Percentiles rank a stretch among this genome's conserved stretches.
Evolutionary conservation across 2,329 filamentous ascomycete species (phyloP).

Genomic region (Clonostachys chloroleuca): DNA sequence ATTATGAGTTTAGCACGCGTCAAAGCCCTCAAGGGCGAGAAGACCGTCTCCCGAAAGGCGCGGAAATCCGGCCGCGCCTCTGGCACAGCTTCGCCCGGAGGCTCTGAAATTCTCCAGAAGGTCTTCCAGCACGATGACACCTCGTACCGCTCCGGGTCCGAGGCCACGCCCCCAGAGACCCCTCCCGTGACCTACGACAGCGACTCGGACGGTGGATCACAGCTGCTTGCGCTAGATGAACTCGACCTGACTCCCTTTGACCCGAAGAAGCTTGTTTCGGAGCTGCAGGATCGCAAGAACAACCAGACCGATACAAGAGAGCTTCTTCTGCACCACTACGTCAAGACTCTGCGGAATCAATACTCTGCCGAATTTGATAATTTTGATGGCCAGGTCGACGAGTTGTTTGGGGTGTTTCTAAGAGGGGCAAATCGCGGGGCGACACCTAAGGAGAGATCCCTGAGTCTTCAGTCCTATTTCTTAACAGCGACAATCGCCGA

Average conservation of each 20-base stretch:
- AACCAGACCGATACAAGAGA: slow-evolving; percentile 70
- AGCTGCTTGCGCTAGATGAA: slow-evolving; percentile 17
- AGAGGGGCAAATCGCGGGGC: slow-evolving; percentile 66
- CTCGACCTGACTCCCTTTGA: slow-evolving; percentile 49
- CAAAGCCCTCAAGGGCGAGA: slow-evolving; percentile 66
- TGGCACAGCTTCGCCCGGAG: slow-evolving; percentile 48
- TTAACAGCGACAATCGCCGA: slow-evolving; percentile 65
- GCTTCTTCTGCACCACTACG: slow-evolving; percentile 22
- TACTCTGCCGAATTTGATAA: slow-evolving; percentile 26
- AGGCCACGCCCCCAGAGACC: slow-evolving; percentile 2
- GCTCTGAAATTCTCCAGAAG: slow-evolving; percentile 27
- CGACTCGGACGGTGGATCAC: slow-evolving; percentile 11
- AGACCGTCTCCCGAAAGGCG: slow-evolving; percentile 68
- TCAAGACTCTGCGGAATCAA: slow-evolving; percentile 48
- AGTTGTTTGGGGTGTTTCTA: slow-evolving; percentile 60
- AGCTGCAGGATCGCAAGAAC: slow-evolving; percentile 71
- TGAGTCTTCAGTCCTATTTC: slow-evolving; percentile 68
- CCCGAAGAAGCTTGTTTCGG: slow-evolving; percentile 57
- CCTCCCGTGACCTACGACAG: slow-evolving; percentile 20
- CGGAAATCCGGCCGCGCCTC: slow-evolving; percentile 55
- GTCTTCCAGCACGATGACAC: slow-evolving; percentile 27
- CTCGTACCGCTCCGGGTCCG: slow-evolving; percentile 14
- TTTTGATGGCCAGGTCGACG: slow-evolving; percentile 53
- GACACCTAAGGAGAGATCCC: slow-evolving; percentile 63
- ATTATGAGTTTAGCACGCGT: slow-evolving; percentile 62